These are phyloP conservation scores for Populus pruinosa DNA, from an alignment of 345 rosid genomes.

Conservation along the genomic window DNA sequence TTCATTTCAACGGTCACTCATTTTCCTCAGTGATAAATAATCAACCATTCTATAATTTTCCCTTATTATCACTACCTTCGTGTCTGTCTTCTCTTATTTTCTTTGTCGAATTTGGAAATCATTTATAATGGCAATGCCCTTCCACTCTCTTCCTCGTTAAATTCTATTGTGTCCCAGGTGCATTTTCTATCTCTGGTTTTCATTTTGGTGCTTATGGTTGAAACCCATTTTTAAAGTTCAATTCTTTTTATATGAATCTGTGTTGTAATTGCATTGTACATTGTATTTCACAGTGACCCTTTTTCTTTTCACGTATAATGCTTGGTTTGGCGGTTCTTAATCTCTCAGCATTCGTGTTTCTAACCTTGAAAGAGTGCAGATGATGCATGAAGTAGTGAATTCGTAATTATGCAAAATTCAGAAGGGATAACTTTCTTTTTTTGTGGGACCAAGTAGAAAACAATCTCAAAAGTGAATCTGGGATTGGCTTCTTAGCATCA, in stretches of 20 bases:
- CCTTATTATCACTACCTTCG: not conserved
- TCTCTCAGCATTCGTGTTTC: not conserved
- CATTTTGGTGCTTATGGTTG: not conserved
- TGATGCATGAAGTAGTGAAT: not conserved
- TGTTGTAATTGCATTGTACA: not conserved
- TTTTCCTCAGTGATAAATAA: slow-evolving; percentile 1
- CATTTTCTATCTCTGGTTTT: not conserved
- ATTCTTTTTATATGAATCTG: not conserved
- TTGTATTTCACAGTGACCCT: not conserved
- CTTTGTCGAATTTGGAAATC: not conserved
- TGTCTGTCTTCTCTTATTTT: not conserved
- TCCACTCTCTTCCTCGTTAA: not conserved
- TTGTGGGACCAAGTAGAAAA: not conserved
- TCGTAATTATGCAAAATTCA: not conserved
- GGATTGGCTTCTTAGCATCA: not conserved
- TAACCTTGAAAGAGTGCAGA: not conserved
- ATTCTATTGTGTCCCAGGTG: slow-evolving; percentile 20
- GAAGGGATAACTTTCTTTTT: not conserved
- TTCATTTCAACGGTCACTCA: slow-evolving; percentile 30
- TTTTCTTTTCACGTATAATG: not conserved
- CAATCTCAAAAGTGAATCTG: slow-evolving; percentile 3
- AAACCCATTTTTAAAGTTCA: not conserved
- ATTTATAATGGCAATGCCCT: not conserved
- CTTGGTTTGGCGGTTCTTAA: not conserved
- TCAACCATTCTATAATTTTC: not conserved